Percentiles rank a stretch among this genome's conserved stretches.
phyloP scores from a whole-genome alignment of 208 protist genomes.

The Acanthamoeba sp. region DNA sequence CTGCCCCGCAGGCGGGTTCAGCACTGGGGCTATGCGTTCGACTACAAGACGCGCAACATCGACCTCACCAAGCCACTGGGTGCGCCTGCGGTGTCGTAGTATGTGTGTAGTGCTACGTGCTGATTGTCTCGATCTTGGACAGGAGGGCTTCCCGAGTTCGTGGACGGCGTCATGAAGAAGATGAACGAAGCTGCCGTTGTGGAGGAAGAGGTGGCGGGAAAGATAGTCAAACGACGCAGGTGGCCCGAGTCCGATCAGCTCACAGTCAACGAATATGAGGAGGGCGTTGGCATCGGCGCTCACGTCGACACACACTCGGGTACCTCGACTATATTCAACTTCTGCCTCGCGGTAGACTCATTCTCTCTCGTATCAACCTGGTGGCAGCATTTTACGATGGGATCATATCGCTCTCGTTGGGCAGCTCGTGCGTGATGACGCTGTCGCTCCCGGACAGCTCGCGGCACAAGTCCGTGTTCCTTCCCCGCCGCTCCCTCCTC shows the following conservation, averaged over 20 bases:
- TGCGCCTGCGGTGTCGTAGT: background rate
- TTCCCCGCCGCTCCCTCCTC: slow-evolving; percentile 40
- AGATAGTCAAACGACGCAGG: background rate
- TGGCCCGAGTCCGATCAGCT: slow-evolving; percentile 60
- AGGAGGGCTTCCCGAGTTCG: slow-evolving; percentile 22
- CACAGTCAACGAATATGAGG: slow-evolving; percentile 62
- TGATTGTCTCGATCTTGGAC: background rate
- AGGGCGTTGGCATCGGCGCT: slow-evolving; percentile 53
- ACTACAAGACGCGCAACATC: slow-evolving; percentile 65
- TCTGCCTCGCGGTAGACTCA: background rate
- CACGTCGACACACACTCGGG: slow-evolving; percentile 62
- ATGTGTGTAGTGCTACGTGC: background rate
- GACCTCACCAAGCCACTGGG: background rate
- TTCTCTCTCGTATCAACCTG: background rate
- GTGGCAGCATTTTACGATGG: slow-evolving; percentile 56
- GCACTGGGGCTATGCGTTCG: slow-evolving; percentile 54
- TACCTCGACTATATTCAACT: background rate
- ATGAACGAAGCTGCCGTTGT: background rate
- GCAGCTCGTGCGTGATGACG: slow-evolving; percentile 59
- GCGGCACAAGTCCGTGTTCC: slow-evolving; percentile 53
- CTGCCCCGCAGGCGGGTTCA: slow-evolving; percentile 40
- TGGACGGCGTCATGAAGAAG: background rate
- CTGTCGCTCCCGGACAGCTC: slow-evolving; percentile 31
- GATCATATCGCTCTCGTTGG: slow-evolving; percentile 45
- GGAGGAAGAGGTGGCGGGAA: background rate